Evolutionary conservation across 345 rosid species (phyloP), one percentile per base, ranked within the genome.

Genomic region (Luvunga scandens): DNA sequence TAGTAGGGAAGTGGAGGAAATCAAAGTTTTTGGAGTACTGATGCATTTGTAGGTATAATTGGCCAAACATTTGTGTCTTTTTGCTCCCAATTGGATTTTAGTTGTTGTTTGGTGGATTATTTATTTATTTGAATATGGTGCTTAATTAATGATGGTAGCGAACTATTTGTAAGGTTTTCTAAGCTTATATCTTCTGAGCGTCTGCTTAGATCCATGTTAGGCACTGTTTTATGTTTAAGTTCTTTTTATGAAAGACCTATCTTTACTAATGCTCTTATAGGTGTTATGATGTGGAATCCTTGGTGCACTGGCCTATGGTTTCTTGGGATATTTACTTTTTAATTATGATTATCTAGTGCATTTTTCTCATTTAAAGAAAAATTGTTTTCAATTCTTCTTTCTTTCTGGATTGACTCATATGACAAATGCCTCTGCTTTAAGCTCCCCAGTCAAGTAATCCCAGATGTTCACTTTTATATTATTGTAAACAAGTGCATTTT

Each of bases 401-500:
- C 27, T 4, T 18, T n/a, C 4, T 8, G 50, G 27, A 34, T 39
- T 27, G 39, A 42, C 61, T 61, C 24, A 27, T 60, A 19, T 22
- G 13, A 31, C 22, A 0, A 39, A 22, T 63, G 5, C 53, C 18
- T 50, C 53, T 25, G 79, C 55, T 83, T 61, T 78, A 89, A 91
- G 86, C 86, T 76, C 85, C 91, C 30, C 83, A 83, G 68, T 74
- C 88, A 73, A 88, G 86, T 79, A n/a, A n/a, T 36, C 81, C n/a
- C 79, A 84, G 18, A 48, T 25, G 28, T 45, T 27, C 28, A 28
- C 21, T 63, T 42, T 45, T 27, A 9, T 28, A 36, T 38, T 59
- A 39, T 18, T 45, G 24, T 61, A 56, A 39, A 27, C 19, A n/a
- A 30, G 60, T 75, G 67, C 57, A 18, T 18, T 53, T 18, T 53